Conservation (phyloP, 2,329 filamentous ascomycete genomes). For the Diaporthe sp. region DNA sequence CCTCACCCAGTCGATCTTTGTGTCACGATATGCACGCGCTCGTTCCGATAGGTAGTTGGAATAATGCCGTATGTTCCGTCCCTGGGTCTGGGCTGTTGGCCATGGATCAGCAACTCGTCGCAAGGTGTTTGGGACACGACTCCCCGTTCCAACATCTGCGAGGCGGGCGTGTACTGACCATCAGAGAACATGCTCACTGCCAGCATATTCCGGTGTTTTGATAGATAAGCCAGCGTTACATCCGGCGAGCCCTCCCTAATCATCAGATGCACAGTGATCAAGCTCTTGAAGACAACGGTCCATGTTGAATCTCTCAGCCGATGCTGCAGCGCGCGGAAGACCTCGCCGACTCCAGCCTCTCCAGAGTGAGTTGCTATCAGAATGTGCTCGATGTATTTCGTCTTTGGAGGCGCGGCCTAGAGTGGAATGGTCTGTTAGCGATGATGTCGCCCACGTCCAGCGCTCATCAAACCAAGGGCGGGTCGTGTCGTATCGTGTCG, state of each 20-base stretch:
- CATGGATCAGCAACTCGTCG: conserved; percentile 43
- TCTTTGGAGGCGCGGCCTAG: conserved; percentile 94
- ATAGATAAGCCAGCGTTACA: conserved; percentile 86
- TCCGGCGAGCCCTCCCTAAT: conserved; percentile 94
- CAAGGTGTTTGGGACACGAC: neutral
- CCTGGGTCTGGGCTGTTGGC: conserved; percentile 86
- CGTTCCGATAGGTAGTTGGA: conserved; percentile 87
- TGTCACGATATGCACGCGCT: conserved; percentile 84
- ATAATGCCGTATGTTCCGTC: conserved; percentile 94
- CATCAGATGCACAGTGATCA: conserved; percentile 97
- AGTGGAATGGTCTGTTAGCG: conserved; percentile 41
- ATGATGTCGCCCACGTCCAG: conserved; percentile 36
- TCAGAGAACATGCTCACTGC: conserved; percentile 94
- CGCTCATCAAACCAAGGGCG: neutral
- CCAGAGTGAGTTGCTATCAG: conserved; percentile 94
- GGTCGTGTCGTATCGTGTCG: conserved; percentile 10
- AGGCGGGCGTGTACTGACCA: conserved; percentile 68
- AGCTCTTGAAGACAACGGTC: conserved; percentile 99
- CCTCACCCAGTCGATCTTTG: conserved; percentile 91
- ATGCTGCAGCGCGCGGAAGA: conserved; percentile 92
- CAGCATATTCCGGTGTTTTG: conserved; percentile 85
- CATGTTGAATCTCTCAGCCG: conserved; percentile 95
- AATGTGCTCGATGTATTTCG: conserved; percentile 99
- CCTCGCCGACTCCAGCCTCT: conserved; percentile 93
- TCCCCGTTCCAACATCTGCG: neutral